A percentile compares a stretch with the other conserved stretches of the same genome.
Conservation (phyloP, 805 yeast genomes). For the Nakazawaea pomicola region DNA sequence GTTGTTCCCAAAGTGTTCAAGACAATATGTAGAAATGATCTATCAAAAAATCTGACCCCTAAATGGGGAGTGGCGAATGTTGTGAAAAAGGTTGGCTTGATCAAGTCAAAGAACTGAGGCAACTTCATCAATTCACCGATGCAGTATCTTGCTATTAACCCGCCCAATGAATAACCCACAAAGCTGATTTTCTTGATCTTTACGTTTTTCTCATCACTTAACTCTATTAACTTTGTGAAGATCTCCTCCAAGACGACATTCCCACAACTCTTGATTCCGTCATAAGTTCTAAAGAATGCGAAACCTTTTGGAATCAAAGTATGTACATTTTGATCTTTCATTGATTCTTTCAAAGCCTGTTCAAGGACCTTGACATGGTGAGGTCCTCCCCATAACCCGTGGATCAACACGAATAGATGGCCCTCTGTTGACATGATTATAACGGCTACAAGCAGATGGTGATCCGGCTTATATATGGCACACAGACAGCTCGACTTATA, state of each 20-base stretch:
- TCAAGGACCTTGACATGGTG: constrained; percentile 48
- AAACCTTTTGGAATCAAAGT: constrained; percentile 54
- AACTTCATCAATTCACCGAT: constrained; percentile 45
- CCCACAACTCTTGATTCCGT: constrained; percentile 75
- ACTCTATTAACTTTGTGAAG: constrained; percentile 33
- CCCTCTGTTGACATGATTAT: constrained; percentile 18
- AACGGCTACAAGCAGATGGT: no score
- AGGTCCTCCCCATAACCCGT: constrained; percentile 76
- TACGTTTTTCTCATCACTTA: constrained; percentile 26
- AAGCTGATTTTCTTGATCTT: constrained; percentile 56
- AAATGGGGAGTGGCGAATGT: constrained; percentile 82
- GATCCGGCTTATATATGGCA: no score
- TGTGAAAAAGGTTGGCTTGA: constrained; percentile 58
- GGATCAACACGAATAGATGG: constrained; percentile 69
- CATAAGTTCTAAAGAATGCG: constrained; percentile 72
- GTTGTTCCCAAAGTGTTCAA: constrained; percentile 51
- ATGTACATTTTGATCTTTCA: constrained; percentile 36
- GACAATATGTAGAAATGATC: constrained; percentile 24
- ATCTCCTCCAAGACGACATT: constrained; percentile 68
- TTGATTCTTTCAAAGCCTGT: constrained; percentile 31
- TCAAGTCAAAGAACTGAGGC: constrained; percentile 42
- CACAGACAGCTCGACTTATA: no score
- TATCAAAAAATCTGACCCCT: constrained; percentile 48
- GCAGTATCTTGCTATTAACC: constrained; percentile 74
- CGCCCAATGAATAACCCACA: constrained; percentile 88